These are phyloP conservation scores for Juncus inflexus DNA, from an alignment of 176 grass and related monocot genomes.

Conservation along the genomic window DNA sequence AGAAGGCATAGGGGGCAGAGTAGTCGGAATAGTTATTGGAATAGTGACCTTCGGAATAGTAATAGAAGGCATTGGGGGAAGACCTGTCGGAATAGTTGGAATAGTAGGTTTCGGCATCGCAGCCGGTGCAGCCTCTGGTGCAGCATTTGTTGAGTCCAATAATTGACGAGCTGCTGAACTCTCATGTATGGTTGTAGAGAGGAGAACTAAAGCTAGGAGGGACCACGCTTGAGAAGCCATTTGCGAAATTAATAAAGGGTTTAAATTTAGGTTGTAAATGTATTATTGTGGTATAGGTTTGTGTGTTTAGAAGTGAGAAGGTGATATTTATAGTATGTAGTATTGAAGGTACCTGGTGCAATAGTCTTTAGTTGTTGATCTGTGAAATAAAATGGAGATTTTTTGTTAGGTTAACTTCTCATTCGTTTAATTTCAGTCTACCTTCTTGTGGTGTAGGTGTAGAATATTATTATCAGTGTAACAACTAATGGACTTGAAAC, in stretches of 20 bases:
- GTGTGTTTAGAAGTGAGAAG: conserved; percentile 3
- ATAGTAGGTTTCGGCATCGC: background rate
- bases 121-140: background rate
- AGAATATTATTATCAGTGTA: too few species aligned
- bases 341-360: background rate
- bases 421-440: too few species aligned
- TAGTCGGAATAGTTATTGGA: background rate
- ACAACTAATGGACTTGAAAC: too few species aligned
- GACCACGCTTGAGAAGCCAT: conserved; percentile 19
- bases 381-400: too few species aligned
- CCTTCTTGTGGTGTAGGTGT: too few species aligned
- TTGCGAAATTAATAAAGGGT: background rate
- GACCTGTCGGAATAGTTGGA: conserved; percentile 42
- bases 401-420: too few species aligned
- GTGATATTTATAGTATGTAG: conserved; percentile 22
- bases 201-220: conserved; percentile 9
- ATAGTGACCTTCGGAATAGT: conserved; percentile 19
- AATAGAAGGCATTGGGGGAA: conserved; percentile 39
- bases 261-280: too few species aligned
- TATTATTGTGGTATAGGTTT: background rate
- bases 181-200: conserved; percentile 8
- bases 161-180: conserved; percentile 10
- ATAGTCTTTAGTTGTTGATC: conserved; percentile 7
- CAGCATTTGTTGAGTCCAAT: background rate
- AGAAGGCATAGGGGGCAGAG: too few species aligned